Evolutionary conservation across 139 green algal species (phyloP), one percentile per base, ranked within the genome.

Genomic region (Chlorella sp.): DNA sequence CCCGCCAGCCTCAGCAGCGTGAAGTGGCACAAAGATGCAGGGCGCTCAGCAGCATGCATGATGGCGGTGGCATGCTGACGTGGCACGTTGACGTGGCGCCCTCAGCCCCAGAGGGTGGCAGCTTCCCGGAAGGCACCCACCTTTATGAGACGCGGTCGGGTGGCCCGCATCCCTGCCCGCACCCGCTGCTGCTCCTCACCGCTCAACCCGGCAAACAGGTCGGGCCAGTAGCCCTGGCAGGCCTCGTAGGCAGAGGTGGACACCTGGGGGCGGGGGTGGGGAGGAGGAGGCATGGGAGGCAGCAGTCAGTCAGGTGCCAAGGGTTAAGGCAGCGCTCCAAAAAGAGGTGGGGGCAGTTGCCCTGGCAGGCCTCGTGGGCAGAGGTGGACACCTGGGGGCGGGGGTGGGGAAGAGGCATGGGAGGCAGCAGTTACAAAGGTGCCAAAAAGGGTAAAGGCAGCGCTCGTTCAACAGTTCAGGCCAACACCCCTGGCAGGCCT

Each of bases 111-210:
- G 48, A 5, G 48, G 48, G 48, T 57, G 48, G 48, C 48, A 57
- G 48, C 48, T 57, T 16, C 7, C 9, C n/a, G n/a, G 9, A 57
- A 9, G 48, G 48, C 48, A 9, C 48, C 5, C 9, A 94, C 95
- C 2, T 94, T 91, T 0, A 97, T 91, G 7, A 97, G 89, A n/a
- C 93, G 92, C 3, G 95, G 94, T 12, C 95, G 92, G 15, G 92
- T 89, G 1, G 61, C 53, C 0, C 90, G 83, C 77, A 97, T 81
- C 3, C 86, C 89, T 5, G 88, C 81, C 36, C 92, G 77, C 16
- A 96, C 42, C 34, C 85, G 76, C 26, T 87, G 40, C 22, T 79
- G 64, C 78, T 69, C 40, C 3, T 64, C 83, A 0, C 61, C 64
- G 37, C 82, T n/a, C 11, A 93, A 40, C 1, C 36, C 39, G 26